phyloP scores from a whole-genome alignment of 169 alveolate species.

The Cryptosporidium felis region DNA sequence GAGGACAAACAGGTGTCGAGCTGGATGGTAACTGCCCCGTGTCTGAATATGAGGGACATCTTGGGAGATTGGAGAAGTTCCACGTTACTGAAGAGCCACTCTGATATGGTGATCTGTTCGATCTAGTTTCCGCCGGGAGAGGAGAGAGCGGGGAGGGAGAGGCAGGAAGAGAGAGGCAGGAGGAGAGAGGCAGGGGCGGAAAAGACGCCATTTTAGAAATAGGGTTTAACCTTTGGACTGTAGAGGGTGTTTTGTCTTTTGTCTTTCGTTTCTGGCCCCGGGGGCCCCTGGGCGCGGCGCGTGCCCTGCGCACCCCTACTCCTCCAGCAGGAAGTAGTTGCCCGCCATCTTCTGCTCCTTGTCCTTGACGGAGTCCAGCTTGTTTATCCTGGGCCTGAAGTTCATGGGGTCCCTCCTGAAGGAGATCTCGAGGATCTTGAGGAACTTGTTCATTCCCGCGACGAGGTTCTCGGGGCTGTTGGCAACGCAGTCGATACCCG shows the following conservation, averaged over 20 bases:
- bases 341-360: constrained; percentile 98
- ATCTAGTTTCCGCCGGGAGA: background rate
- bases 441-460: constrained; percentile 94
- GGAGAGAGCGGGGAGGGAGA: background rate
- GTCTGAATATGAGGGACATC: constrained; percentile 51
- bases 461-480: constrained; percentile 88
- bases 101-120: constrained; percentile 58
- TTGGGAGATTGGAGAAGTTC: constrained; percentile 52
- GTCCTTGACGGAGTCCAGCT: constrained; percentile 95
- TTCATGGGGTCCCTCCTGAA: constrained; percentile 98
- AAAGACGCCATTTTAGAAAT: no score
- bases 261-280: no score
- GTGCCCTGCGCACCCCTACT: constrained; percentile 54
- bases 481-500: constrained; percentile 92
- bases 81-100: constrained; percentile 31
- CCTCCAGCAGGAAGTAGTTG: constrained; percentile 93
- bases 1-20: constrained; percentile 32
- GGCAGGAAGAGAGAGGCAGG: no score
- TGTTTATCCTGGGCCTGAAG: constrained; percentile 99
- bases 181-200: no score
- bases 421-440: constrained; percentile 94
- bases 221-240: no score
- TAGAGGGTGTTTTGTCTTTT: no score
- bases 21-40: constrained; percentile 41
- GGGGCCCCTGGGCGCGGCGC: no score